Conservation (phyloP, 257 asterid genomes). For the Fraxinus pennsylvanica region DNA sequence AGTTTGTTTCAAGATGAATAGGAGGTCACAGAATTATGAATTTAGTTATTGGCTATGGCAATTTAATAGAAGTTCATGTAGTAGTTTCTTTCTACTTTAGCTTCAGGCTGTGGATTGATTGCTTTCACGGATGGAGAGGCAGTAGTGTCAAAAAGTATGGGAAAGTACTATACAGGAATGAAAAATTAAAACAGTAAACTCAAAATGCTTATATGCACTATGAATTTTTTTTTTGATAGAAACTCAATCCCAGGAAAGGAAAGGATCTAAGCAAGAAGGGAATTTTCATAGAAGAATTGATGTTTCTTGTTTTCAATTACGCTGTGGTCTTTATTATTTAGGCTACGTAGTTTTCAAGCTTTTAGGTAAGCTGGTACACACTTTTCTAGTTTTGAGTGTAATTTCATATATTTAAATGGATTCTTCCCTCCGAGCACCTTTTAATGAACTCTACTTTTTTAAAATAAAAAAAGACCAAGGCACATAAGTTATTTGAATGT, state of each 20-base stretch:
- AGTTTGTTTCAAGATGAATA: neutral
- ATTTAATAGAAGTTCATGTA: neutral
- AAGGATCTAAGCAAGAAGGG: neutral
- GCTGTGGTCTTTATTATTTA: conserved; percentile 6
- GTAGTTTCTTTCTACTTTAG: neutral
- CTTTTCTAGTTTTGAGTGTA: neutral
- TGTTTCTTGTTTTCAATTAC: neutral
- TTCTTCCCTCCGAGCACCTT: neutral
- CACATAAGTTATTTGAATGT: neutral
- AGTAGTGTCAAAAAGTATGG: neutral
- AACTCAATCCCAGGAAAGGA: neutral
- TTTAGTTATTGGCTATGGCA: neutral
- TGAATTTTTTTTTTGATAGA: neutral
- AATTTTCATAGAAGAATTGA: neutral
- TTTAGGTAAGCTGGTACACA: neutral
- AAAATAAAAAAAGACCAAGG: neutral
- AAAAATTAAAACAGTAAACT: neutral
- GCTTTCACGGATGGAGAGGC: neutral
- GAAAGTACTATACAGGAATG: neutral
- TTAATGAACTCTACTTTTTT: neutral
- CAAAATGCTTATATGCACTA: neutral
- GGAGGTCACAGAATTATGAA: neutral
- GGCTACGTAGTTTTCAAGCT: conserved; percentile 5
- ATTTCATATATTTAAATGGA: neutral
- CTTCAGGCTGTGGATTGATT: conserved; percentile 5